A percentile compares a stretch with the other conserved stretches of the same genome.
Conservation (phyloP, 2,329 filamentous ascomycete genomes). For the Xylariaceae sp. region DNA sequence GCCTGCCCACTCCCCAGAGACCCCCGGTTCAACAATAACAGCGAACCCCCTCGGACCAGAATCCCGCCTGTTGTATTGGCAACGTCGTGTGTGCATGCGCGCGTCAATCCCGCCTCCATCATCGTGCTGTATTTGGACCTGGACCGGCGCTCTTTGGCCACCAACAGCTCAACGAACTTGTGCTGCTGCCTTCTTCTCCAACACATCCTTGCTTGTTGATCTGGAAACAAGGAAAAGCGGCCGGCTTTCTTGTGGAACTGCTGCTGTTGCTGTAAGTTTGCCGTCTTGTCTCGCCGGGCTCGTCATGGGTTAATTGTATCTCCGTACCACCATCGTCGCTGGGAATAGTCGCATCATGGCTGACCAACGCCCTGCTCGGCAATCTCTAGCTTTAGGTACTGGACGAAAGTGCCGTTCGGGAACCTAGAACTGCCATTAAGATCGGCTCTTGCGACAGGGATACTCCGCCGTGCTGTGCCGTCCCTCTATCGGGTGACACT, state of each 20-base stretch:
- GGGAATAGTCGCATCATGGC: slow-evolving; percentile 10
- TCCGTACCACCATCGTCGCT: background rate
- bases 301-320: background rate
- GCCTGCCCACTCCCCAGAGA: background rate
- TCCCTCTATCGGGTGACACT: slow-evolving; percentile 12
- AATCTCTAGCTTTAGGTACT: slow-evolving; percentile 15
- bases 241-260: background rate
- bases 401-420: slow-evolving; percentile 16
- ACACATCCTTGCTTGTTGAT: background rate
- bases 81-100: background rate
- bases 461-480: slow-evolving; percentile 3
- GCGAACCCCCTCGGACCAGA: background rate
- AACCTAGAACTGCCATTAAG: slow-evolving; percentile 12
- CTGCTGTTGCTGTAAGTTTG: slow-evolving; percentile 9
- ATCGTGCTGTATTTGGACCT: background rate
- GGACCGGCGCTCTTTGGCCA: background rate
- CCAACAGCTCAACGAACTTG: background rate
- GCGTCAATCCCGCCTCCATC: background rate
- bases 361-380: slow-evolving; percentile 16
- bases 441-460: slow-evolving; percentile 14
- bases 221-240: background rate
- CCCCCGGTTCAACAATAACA: background rate
- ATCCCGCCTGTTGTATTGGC: background rate
- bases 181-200: background rate
- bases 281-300: background rate